These are phyloP conservation scores for Calcarisporium arbuscula DNA, from an alignment of 2,329 filamentous ascomycete species.

Conservation along the genomic window DNA sequence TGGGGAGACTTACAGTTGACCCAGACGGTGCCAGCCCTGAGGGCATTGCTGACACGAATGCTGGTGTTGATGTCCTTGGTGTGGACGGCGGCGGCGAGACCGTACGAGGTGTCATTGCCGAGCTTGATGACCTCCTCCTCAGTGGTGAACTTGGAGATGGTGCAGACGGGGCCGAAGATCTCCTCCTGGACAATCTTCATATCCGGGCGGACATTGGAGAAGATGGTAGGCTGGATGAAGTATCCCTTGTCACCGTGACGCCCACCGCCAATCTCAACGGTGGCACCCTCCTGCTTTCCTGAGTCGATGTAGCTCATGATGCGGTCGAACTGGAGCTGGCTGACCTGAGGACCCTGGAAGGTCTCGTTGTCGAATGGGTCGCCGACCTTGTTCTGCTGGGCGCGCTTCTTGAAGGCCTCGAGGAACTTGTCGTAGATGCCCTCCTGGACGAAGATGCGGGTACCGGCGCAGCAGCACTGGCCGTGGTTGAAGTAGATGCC, in stretches of 20 bases:
- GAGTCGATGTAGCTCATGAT: slow-evolving; percentile 78
- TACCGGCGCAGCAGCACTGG: slow-evolving; percentile 67
- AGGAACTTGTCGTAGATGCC: slow-evolving; percentile 84
- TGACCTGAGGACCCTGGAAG: slow-evolving; percentile 86
- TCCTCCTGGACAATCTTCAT: slow-evolving; percentile 93
- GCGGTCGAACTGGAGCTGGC: slow-evolving; percentile 77
- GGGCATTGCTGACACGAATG: slow-evolving; percentile 67
- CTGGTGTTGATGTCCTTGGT: slow-evolving; percentile 78
- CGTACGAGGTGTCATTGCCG: slow-evolving; percentile 72
- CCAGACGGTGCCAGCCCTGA: slow-evolving; percentile 65
- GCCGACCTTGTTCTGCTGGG: slow-evolving; percentile 68
- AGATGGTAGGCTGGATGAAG: slow-evolving; percentile 90
- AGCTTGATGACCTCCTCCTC: slow-evolving; percentile 71
- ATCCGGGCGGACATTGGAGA: slow-evolving; percentile 70
- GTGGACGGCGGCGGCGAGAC: slow-evolving; percentile 77
- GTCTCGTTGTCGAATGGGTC: slow-evolving; percentile 74
- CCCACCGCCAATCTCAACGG: slow-evolving; percentile 48
- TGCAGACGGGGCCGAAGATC: slow-evolving; percentile 84
- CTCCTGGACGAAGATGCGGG: slow-evolving; percentile 81
- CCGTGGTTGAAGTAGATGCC: slow-evolving; percentile 62
- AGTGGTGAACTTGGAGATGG: slow-evolving; percentile 79
- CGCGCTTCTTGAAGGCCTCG: slow-evolving; percentile 70
- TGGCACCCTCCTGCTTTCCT: slow-evolving; percentile 53
- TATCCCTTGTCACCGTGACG: slow-evolving; percentile 69
- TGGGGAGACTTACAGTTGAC: slow-evolving; percentile 34